Base-by-base conservation (phyloP, 495 filamentous ascomycete species). In the Penicillium silybi region DNA sequence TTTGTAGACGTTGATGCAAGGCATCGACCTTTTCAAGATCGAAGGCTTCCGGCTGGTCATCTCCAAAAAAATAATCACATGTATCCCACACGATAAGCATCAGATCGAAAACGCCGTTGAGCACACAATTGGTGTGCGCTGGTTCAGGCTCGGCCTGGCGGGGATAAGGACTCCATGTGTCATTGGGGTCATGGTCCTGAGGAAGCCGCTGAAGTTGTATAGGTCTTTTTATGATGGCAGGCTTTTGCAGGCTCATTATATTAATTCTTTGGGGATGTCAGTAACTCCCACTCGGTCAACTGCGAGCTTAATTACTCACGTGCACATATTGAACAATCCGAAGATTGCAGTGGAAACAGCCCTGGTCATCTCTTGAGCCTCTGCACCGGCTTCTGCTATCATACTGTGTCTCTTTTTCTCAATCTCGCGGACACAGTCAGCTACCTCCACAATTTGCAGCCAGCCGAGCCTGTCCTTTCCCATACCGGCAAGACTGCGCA, bases 111-210 rank as follows among this genome's bases (percentile, higher is more conserved):
- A 48, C 17, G 1, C 17, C 42, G 10, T 60, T 52, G 13, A 50
- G 22, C 25, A 57, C 18, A 13, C 57, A 60, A 23, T 54, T 43
- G 9, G 54, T 46, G 48, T 64, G 57, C 0, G 57, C 53, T 18
- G 50, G 41, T 6, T 29, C 16, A 11, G 27, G 18, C 8, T 44
- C 52, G 15, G 20, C 40, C 20, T 43, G 54, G 20, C 26, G 45
- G 15, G 57, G 57, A 39, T 64, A 64, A 1, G 61, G 47, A 4
- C 17, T 38, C 61, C 61, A 64, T 34, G 26, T 42, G 41, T 64
- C 60, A 7, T 39, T 41, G 1, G 29, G 22, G 17, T 54, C 49
- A 45, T 63, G 52, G 16, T 18, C 16, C 19, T 10, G 29, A 32
- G 29, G 4, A 15, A 32, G 29, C 29, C 29, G 29, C 29, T 32